Evolutionary conservation across 495 filamentous ascomycete species (phyloP), one percentile per base, ranked within the genome.

Genomic region (Geoglossum glabrum): DNA sequence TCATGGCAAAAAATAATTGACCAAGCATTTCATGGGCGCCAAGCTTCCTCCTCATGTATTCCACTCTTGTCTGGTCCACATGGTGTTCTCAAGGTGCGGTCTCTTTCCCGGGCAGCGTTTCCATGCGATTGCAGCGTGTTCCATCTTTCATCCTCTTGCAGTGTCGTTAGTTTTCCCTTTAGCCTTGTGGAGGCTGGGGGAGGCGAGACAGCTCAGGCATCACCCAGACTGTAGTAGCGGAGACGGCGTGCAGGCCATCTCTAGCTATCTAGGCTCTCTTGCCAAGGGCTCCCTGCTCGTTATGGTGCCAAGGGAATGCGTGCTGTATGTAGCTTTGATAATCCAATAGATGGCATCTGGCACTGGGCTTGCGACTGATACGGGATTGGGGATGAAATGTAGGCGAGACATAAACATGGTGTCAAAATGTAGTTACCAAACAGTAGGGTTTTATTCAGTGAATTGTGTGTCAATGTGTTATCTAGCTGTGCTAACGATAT

Each of bases 231-330:
- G 19, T 3, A 15, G 17, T 52, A 21, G 28, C 25, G 28, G 5
- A 25, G 54, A 15, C 54, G 54, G 40, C 3, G 54, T 56, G 54
- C 54, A 56, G 54, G 26, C 26, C 54, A 31, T 56, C 21, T 25
- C 33, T 40, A 25, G 10, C 31, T 11, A 10, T 34, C 52, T 55
- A 7, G 8, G 52, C 25, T 3, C 5, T 21, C 25, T 30, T 55
- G 3, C 10, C 26, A 23, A 55, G 4, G n/a, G 19, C 30, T 40
- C 8, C 13, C 38, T 56, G 19, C n/a, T 31, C 21, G 36, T 17
- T 31, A 10, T 6, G 2, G 52, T n/a, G 6, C 40, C 17, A 45
- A 21, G 10, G 40, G 10, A 21, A 21, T 45, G 3, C 40, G 17
- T 45, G 17, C 50, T 54, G 50, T 54, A 54, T 54, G 50, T 54